phyloP scores from a whole-genome alignment of 2,329 filamentous ascomycete species.

The Fusarium robinianum region DNA sequence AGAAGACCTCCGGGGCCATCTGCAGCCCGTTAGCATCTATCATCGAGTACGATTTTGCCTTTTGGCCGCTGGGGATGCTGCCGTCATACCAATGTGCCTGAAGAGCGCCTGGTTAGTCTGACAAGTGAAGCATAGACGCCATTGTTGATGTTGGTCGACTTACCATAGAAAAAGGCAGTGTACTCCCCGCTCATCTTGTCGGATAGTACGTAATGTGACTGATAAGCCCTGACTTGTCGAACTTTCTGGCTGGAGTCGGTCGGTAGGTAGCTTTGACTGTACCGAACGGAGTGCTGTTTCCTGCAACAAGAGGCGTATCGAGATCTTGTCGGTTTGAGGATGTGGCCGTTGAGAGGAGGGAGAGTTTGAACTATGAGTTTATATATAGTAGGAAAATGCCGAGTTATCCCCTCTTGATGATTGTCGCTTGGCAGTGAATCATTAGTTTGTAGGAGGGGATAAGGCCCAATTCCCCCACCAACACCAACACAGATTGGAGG shows the following conservation, averaged over 20 bases:
- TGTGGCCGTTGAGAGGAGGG: no score
- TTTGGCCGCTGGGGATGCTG: background rate
- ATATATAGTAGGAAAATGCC: background rate
- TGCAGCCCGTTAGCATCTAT: conserved; percentile 35
- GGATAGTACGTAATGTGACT: background rate
- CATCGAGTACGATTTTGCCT: background rate
- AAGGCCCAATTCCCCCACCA: conserved; percentile 9
- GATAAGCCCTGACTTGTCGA: no score
- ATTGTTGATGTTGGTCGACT: no score
- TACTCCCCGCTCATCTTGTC: conserved; percentile 48
- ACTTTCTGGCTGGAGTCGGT: no score
- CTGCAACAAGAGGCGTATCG: no score
- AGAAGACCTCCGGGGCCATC: conserved; percentile 88
- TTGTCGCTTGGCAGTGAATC: background rate
- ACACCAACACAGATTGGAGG: conserved; percentile 13
- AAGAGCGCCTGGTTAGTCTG: no score
- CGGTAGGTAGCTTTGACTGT: no score
- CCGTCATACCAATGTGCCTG: conserved; percentile 44
- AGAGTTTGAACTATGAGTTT: no score
- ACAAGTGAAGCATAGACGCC: no score
- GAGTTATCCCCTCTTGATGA: background rate
- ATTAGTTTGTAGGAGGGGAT: conserved; percentile 11
- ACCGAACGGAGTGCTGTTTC: no score
- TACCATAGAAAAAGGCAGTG: conserved; percentile 64
- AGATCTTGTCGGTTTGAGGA: no score